Evolutionary conservation across 331 rosid genomes (phyloP), one percentile per base, ranked within the genome.

Genomic region (Spiraea crenata): DNA sequence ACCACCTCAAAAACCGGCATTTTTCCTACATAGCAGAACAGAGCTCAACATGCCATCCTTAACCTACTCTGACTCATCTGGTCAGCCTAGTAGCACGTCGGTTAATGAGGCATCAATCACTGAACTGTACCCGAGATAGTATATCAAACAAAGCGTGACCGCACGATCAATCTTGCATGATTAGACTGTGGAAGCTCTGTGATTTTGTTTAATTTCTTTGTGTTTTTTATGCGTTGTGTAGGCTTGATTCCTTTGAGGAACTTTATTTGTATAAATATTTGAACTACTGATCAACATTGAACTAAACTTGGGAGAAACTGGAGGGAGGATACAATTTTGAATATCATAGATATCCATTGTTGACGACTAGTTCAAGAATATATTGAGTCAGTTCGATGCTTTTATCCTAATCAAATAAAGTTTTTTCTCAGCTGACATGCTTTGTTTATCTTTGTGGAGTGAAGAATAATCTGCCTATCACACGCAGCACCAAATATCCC

Each of bases 241-340:
- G 31, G 31, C 31, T 25, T 25, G 31, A 25, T 25, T 25, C 31
- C 31, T 25, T 25, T 25, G 31, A 25, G 31, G 31, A n/a, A n/a
- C n/a, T 25, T 25, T 25, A 25, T 25, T 25, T 25, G 31, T 25
- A 25, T 25, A 25, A 25, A 25, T 25, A 25, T 25, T 25, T 25
- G 31, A 25, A 25, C 31, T 25, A 25, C 31, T 25, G 1, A 25
- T 25, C 31, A 25, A 25, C 31, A 25, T 25, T 25, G 31, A 25
- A 25, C 31, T 63, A 80, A 81, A 80, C 76, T 3, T 77, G 85
- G 87, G 31, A 31, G 51, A 67, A 60, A 63, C 7, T 83, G 85
- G 85, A 67, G 59, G 61, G 74, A 71, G 56, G 79, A 80, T 38
- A 59, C 44, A 56, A 34, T 63, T 19, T 10, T 17, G 39, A 57